These are phyloP conservation scores for Cryptosporidium xiaoi DNA, from an alignment of 169 alveolate species.

Conservation along the genomic window DNA sequence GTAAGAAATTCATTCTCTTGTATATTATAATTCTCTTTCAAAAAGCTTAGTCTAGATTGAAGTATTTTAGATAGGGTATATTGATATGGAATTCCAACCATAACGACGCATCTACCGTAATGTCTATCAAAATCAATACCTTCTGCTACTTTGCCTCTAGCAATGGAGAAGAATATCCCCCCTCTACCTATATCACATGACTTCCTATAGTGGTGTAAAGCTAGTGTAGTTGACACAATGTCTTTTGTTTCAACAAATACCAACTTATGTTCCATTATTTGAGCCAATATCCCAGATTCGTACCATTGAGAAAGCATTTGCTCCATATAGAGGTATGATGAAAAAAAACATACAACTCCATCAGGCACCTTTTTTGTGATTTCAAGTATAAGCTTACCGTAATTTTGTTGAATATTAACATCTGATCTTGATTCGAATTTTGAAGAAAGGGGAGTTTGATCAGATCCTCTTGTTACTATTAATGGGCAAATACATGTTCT, in stretches of 20 bases:
- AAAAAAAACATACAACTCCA: conserved; percentile 96
- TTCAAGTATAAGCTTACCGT: conserved; percentile 92
- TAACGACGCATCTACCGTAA: conserved; percentile 97
- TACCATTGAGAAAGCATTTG: conserved; percentile 93
- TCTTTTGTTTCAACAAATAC: conserved; percentile 97
- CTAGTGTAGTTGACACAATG: conserved; percentile 94
- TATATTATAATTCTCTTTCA: conserved; percentile 90
- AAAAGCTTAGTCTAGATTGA: conserved; percentile 90
- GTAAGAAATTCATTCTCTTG: conserved; percentile 95
- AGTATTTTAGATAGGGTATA: conserved; percentile 92
- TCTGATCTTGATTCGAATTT: conserved; percentile 93
- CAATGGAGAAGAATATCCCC: conserved; percentile 95
- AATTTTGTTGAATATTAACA: conserved; percentile 89
- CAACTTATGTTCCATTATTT: conserved; percentile 92
- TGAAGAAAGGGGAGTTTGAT: conserved; percentile 89
- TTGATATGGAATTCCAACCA: conserved; percentile 97
- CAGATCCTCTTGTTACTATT: conserved; percentile 94
- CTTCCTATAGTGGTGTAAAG: conserved; percentile 90
- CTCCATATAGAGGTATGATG: conserved; percentile 93
- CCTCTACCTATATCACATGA: conserved; percentile 99
- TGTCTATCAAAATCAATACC: conserved; percentile 99
- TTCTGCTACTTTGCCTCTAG: conserved; percentile 98
- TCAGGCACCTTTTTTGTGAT: conserved; percentile 93
- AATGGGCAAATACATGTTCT: conserved; percentile 94
- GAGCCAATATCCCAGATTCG: conserved; percentile 92